Base-by-base conservation (phyloP, 352 stramenopile genomes). In the Globisporangium parvum region DNA sequence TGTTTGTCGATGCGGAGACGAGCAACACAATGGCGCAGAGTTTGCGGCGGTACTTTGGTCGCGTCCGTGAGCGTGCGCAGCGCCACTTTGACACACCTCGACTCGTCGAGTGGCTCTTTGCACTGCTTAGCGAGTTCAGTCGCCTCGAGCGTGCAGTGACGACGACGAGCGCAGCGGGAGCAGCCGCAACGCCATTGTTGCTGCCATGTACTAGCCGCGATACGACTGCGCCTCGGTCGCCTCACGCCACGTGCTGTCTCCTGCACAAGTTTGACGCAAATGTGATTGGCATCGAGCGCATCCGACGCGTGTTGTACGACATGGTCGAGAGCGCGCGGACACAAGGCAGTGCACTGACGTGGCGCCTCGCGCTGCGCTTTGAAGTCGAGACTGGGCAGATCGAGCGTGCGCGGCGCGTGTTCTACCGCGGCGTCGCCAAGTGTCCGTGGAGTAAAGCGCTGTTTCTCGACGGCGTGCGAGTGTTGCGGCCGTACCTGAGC, bases 401-500 rank as follows among this genome's bases (percentile, higher is more conserved):
- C 11, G 77, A 90, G 40, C 65, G 63, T 10, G 80, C 82, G 18
- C 82, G 75, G 35, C 87, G 85, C 41, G 67, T 93, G 4, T 76
- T 91, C 46, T 91, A 93, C 35, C 81, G 85, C 37, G 82, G 69
- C 20, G 60, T 94, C 50, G 70, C 71, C 24, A 76, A 70, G 6
- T 89, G 78, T 58, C 75, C 82, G 35, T 94, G 85, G 85, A 91
- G 82, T 57, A 94, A 93, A 48, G 60, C 60, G 23, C 53, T 94
- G 35, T 91, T 90, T 52, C 59, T 87, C 50, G 82, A 91, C 49
- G 79, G 77, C 0, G 51, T 91, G 12, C 63, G 71, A 10, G 46
- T 91, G 14, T 53, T 91, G 15, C 76, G 85, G 15, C 57, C 77
- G 20, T 94, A 91, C 54, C 55, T 94, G 60, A 85, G 41, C 26